Evolutionary conservation across 768 basidiomycete genomes (phyloP).

Genomic region (Tricholomella constricta): DNA sequence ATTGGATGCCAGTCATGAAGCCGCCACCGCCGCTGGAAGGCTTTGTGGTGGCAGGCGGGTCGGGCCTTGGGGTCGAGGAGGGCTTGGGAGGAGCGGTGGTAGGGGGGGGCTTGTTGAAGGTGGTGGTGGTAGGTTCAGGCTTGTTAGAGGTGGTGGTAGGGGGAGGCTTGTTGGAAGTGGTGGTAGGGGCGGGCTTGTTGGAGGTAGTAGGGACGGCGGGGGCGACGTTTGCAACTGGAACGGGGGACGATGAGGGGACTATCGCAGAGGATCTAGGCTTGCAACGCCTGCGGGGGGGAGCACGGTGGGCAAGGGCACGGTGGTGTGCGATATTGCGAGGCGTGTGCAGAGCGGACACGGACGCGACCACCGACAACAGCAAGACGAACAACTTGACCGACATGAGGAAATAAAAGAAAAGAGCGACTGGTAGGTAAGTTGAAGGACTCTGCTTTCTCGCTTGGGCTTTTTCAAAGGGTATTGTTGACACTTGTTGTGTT

Average conservation of each 20-base stretch:
- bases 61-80: neutral
- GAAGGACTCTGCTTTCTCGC: neutral
- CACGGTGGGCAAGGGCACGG: slow-evolving; percentile 45
- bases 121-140: slow-evolving; percentile 18
- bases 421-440: neutral
- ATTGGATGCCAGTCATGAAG: slow-evolving; percentile 49
- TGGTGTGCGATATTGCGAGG: slow-evolving; percentile 42
- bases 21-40: slow-evolving; percentile 21
- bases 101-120: slow-evolving; percentile 20
- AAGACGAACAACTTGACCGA: slow-evolving; percentile 19
- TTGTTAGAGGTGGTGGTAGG: slow-evolving; percentile 20
- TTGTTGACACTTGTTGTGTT: slow-evolving; percentile 16
- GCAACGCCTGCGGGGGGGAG: slow-evolving; percentile 45
- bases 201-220: slow-evolving; percentile 14
- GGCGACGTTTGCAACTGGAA: slow-evolving; percentile 15
- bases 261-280: no score
- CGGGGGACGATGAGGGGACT: slow-evolving; percentile 28
- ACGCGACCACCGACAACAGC: slow-evolving; percentile 34
- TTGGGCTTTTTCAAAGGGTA: neutral
- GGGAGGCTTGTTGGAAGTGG: slow-evolving; percentile 17
- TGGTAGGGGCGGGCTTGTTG: slow-evolving; percentile 23
- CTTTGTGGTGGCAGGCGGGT: slow-evolving; percentile 14
- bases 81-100: slow-evolving; percentile 14
- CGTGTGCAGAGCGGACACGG: slow-evolving; percentile 38
- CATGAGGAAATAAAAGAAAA: slow-evolving; percentile 20